Evolutionary conservation across 257 asterid species (phyloP).

Genomic region (Solanum appendiculatum): DNA sequence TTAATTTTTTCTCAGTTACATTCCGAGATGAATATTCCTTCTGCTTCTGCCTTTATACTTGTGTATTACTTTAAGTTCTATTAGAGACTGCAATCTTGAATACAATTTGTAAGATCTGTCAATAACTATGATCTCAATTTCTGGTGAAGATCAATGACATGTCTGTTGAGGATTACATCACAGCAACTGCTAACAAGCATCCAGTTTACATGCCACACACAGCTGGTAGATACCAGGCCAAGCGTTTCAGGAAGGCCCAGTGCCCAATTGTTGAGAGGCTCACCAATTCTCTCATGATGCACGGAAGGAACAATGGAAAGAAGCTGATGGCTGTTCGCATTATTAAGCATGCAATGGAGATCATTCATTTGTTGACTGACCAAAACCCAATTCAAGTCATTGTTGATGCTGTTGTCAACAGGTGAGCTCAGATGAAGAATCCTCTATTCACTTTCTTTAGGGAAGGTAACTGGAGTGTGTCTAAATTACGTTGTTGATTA

Average conservation of each 20-base stretch:
- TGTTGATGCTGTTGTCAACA: conserved; percentile 79
- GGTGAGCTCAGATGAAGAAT: conserved; percentile 18
- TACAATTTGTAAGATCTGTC: neutral
- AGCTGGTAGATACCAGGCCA: conserved; percentile 79
- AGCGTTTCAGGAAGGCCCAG: conserved; percentile 80
- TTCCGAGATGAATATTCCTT: neutral
- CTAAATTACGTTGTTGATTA: neutral
- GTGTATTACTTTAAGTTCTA: neutral
- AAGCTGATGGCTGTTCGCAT: conserved; percentile 82
- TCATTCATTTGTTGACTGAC: conserved; percentile 76
- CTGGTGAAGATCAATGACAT: conserved; percentile 44
- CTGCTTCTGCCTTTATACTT: neutral
- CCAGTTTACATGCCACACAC: conserved; percentile 70
- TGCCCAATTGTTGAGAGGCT: conserved; percentile 75
- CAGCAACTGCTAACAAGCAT: conserved; percentile 68
- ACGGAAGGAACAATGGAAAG: conserved; percentile 85
- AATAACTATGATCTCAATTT: neutral
- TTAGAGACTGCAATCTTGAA: neutral
- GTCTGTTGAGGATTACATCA: conserved; percentile 80
- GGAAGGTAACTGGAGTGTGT: neutral
- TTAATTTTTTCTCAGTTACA: neutral
- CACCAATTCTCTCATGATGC: conserved; percentile 91
- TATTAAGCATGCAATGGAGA: conserved; percentile 82
- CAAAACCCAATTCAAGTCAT: conserved; percentile 74
- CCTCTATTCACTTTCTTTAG: neutral